A percentile compares a stretch with the other conserved stretches of the same genome.
These are phyloP conservation scores for Hemisphaericaspora subhashii DNA, from an alignment of 1,139 yeast genomes.

Conservation along the genomic window DNA sequence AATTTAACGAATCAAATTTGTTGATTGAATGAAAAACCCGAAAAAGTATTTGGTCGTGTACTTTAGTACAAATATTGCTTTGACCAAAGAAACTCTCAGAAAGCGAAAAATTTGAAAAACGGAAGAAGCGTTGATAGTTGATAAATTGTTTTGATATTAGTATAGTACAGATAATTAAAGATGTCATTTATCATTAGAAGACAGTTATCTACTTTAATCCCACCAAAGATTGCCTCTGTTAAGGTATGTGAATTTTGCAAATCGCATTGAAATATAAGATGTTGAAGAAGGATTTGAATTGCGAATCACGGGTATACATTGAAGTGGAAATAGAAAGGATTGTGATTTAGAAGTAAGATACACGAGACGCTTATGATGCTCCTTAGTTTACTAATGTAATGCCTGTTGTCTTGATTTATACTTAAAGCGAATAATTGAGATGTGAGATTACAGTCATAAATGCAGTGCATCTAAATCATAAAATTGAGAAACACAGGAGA, in stretches of 20 bases:
- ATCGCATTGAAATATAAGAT: background rate
- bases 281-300: background rate
- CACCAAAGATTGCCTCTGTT: slow-evolving; percentile 98
- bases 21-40: slow-evolving; percentile 2
- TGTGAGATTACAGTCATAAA: no score
- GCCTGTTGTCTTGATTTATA: no score
- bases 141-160: background rate
- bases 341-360: no score
- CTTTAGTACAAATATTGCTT: background rate
- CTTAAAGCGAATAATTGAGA: no score
- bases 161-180: slow-evolving; percentile 5
- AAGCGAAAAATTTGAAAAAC: slow-evolving; percentile 15
- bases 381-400: no score
- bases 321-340: no score
- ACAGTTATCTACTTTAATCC: slow-evolving; percentile 92
- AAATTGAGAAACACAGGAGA: no score
- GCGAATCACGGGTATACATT: no score
- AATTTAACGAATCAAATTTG: slow-evolving; percentile 17
- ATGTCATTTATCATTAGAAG: slow-evolving; percentile 92
- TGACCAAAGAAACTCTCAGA: slow-evolving; percentile 9
- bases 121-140: background rate
- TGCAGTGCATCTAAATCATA: no score
- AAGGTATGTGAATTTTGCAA: slow-evolving; percentile 56
- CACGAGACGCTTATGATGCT: no score
- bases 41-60: slow-evolving; percentile 8